phyloP scores from a whole-genome alignment of 768 basidiomycete genomes.

The Mycena galopus region DNA sequence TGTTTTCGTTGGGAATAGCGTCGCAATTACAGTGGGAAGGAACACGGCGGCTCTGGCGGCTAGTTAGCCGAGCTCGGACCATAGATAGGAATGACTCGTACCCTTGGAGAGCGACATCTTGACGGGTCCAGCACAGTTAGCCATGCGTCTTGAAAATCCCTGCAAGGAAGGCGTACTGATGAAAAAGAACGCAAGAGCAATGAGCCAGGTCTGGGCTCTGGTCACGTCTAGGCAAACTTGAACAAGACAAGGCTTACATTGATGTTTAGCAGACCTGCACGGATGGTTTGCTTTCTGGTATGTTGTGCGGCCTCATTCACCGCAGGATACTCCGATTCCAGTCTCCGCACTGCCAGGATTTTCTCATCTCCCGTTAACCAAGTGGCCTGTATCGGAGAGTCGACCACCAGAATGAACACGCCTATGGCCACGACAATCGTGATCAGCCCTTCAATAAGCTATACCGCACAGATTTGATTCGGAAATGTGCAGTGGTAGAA shows the following conservation, averaged over 20 bases:
- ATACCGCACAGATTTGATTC: neutral
- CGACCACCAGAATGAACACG: constrained; percentile 1
- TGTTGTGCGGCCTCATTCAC: constrained; percentile 9
- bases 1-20: constrained; percentile 9
- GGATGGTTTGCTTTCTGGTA: constrained; percentile 11
- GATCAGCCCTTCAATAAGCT: constrained; percentile 20
- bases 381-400: constrained; percentile 8
- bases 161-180: constrained; percentile 6
- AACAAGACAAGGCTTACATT: constrained; percentile 11
- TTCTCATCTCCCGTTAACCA: constrained; percentile 18
- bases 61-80: neutral
- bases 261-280: constrained; percentile 4
- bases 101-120: constrained; percentile 17
- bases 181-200: constrained; percentile 8
- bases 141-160: neutral
- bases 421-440: constrained; percentile 12
- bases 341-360: constrained; percentile 11
- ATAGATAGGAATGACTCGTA: neutral
- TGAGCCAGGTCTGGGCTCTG: constrained; percentile 9
- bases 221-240: neutral
- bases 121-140: neutral
- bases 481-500: neutral
- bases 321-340: constrained; percentile 19
- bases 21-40: constrained; percentile 8
- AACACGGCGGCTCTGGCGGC: constrained; percentile 10